Conservation (phyloP, 371 early-diverging fungal species). For the Mucor plumbeus region DNA sequence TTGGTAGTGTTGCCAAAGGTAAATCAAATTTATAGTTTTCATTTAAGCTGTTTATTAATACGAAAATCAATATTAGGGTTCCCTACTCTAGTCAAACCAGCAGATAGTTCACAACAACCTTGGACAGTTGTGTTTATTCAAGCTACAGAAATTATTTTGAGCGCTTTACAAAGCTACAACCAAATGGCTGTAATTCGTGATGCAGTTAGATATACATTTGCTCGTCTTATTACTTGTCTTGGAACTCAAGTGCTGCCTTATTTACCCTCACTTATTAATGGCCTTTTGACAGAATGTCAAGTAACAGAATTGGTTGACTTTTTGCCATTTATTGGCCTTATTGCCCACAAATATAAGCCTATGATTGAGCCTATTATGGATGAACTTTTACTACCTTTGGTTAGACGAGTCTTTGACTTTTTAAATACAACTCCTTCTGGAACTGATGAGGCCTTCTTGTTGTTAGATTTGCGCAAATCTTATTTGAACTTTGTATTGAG, state of each 20-base stretch:
- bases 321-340: conserved; percentile 82
- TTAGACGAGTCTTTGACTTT: conserved; percentile 84
- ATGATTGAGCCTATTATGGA: conserved; percentile 65
- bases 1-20: conserved; percentile 90
- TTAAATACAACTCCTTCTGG: conserved; percentile 85
- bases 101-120: conserved; percentile 45
- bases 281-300: conserved; percentile 77
- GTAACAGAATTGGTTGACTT: conserved; percentile 86
- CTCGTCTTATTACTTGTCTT: conserved; percentile 85
- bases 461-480: conserved; percentile 78
- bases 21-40: background rate
- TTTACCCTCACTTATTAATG: conserved; percentile 79
- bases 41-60: background rate
- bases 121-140: conserved; percentile 80
- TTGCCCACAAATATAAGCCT: conserved; percentile 87
- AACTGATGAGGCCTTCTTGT: conserved; percentile 85
- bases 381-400: conserved; percentile 80
- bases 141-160: conserved; percentile 80
- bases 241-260: conserved; percentile 86
- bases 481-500: conserved; percentile 83
- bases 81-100: conserved; percentile 67
- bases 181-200: conserved; percentile 79
- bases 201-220: conserved; percentile 83
- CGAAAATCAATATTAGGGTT: conserved; percentile 59
- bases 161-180: conserved; percentile 74